Evolutionary conservation across 1,284 basidiomycete genomes (phyloP).

Genomic region (Anthracocystis setariae): DNA sequence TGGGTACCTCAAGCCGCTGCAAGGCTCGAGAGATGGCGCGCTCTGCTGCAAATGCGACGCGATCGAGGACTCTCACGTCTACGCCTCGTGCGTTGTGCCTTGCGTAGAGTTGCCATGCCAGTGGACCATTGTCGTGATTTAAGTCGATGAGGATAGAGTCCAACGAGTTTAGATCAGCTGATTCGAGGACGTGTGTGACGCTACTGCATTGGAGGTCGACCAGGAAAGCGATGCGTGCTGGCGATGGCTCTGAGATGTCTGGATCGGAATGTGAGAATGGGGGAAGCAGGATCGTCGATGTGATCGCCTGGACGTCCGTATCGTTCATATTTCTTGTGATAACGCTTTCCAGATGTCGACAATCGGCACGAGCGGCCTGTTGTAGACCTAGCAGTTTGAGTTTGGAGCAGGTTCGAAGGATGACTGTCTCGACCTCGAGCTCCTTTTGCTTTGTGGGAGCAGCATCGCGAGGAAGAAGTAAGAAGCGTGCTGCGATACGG

Average conservation of each 20-base stretch:
- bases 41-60: conserved; percentile 47
- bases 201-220: conserved; percentile 30
- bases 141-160: conserved; percentile 25
- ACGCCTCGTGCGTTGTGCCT: conserved; percentile 17
- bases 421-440: conserved; percentile 44
- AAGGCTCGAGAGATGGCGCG: conserved; percentile 40
- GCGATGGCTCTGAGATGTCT: conserved; percentile 1
- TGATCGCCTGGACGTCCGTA: neutral
- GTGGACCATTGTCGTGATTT: conserved; percentile 39
- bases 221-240: conserved; percentile 22
- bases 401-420: conserved; percentile 30
- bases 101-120: conserved; percentile 35
- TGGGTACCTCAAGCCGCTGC: conserved; percentile 31
- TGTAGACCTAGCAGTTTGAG: conserved; percentile 22
- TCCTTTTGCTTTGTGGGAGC: conserved; percentile 28
- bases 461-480: conserved; percentile 14
- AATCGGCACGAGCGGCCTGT: conserved; percentile 19
- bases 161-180: conserved; percentile 2
- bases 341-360: conserved; percentile 18
- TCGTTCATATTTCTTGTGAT: neutral
- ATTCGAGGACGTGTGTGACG: conserved; percentile 13
- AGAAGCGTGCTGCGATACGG: conserved; percentile 35
- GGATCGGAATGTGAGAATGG: conserved; percentile 1
- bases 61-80: conserved; percentile 26
- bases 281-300: conserved; percentile 13